Evolutionary conservation across 495 filamentous ascomycete genomes (phyloP), one percentile per base, ranked within the genome.

Genomic region (Xylaria castorea): DNA sequence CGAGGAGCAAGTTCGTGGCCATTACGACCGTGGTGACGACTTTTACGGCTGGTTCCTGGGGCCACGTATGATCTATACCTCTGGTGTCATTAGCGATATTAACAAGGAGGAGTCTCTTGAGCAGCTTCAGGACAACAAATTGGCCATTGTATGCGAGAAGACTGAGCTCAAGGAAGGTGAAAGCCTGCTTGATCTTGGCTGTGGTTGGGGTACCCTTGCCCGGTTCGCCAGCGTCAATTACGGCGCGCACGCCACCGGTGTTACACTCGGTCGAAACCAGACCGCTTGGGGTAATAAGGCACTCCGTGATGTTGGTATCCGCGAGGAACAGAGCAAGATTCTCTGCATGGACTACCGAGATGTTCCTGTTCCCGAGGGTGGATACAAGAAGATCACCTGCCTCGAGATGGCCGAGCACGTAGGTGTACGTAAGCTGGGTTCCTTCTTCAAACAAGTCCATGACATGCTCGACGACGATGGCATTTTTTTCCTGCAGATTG

Each of bases 401-500:
- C 88, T 97, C 25, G 93, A 97, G 83, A 97, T 97, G 93, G 92
- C 91, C 38, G 93, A 97, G 84, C 93, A 97, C 79, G 93, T 97
- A 70, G 93, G 93, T 82, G 89, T 97, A 48, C 89, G 91, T 58
- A 88, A 93, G 76, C 90, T 94, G 68, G 80, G 83, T 51, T 75
- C 79, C 38, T 95, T 95, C 84, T 83, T 91, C 75, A 86, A 84
- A 72, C 92, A 95, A 80, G 89, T 91, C 64, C 86, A 94, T 78
- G 90, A 94, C 77, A 95, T 97, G 93, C 88, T 97, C 25, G 89
- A 95, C 61, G 93, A 97, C 75, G 93, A 97, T 74, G 93, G 93
- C 74, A 84, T 89, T 65, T 93, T 95, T 82, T 94, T 93, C 84
- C 83, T 97, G 51, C 93, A 97, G 83, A 91, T 94, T 73, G 92